Evolutionary conservation across 768 basidiomycete species (phyloP).

Genomic region (Tulasnella sp.): DNA sequence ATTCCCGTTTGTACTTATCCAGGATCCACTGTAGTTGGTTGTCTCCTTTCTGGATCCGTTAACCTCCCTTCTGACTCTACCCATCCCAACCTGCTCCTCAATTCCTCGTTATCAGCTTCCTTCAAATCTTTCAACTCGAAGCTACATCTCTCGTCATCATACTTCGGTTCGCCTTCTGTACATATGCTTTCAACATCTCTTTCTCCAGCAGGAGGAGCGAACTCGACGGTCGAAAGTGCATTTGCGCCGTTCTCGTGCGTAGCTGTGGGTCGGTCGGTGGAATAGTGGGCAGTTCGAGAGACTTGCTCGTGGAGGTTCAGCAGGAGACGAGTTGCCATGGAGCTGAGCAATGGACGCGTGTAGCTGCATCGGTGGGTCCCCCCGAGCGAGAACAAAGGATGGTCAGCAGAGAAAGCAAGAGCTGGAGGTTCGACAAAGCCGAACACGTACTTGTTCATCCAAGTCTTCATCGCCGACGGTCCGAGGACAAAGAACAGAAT

Average conservation of each 20-base stretch:
- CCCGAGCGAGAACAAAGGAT: neutral
- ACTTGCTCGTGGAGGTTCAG: neutral
- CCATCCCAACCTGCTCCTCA: neutral
- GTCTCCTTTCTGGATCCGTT: neutral
- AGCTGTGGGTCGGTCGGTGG: neutral
- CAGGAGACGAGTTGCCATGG: conserved; percentile 1
- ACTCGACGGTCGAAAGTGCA: neutral
- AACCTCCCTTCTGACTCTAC: neutral
- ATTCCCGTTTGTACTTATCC: neutral
- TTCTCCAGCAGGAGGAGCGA: neutral
- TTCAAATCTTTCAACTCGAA: neutral
- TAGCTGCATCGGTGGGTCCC: neutral
- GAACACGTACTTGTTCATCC: neutral
- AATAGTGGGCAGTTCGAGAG: neutral
- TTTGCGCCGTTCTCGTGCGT: neutral
- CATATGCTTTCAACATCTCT: neutral
- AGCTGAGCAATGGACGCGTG: neutral
- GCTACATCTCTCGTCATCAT: no score
- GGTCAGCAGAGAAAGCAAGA: neutral
- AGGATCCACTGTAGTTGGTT: neutral
- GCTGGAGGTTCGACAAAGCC: neutral
- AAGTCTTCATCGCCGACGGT: no score
- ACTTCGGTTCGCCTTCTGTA: neutral
- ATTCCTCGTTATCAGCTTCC: neutral
- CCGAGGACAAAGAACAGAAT: no score